phyloP scores from a whole-genome alignment of 441 rosid species.

The Mallotus japonicus region DNA sequence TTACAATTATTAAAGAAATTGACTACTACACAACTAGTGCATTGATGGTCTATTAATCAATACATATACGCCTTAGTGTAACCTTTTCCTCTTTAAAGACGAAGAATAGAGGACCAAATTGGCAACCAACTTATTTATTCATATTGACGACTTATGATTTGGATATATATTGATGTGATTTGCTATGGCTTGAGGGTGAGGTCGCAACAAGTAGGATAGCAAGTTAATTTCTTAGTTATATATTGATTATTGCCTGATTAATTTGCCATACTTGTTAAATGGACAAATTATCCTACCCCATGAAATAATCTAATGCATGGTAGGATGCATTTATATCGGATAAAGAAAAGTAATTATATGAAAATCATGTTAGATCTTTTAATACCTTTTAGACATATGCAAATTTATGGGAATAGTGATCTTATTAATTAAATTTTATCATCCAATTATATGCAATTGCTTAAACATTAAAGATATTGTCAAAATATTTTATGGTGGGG shows the following conservation, averaged over 20 bases:
- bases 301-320: neutral
- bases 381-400: no score
- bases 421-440: no score
- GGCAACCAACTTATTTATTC: neutral
- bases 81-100: neutral
- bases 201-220: neutral
- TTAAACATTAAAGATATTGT: no score
- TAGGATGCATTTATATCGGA: neutral
- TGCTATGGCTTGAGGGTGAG: neutral
- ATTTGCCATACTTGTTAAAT: no score
- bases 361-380: neutral
- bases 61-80: neutral
- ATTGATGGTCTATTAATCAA: neutral
- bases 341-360: neutral
- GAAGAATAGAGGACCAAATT: neutral
- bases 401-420: no score
- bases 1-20: neutral
- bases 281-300: neutral
- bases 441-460: no score
- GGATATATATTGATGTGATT: neutral
- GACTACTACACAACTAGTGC: neutral
- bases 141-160: neutral
- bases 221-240: neutral
- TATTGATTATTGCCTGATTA: neutral
- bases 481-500: no score